These are phyloP conservation scores for Akanthomyces lecanii DNA, from an alignment of 2,329 filamentous ascomycete species.

Conservation along the genomic window DNA sequence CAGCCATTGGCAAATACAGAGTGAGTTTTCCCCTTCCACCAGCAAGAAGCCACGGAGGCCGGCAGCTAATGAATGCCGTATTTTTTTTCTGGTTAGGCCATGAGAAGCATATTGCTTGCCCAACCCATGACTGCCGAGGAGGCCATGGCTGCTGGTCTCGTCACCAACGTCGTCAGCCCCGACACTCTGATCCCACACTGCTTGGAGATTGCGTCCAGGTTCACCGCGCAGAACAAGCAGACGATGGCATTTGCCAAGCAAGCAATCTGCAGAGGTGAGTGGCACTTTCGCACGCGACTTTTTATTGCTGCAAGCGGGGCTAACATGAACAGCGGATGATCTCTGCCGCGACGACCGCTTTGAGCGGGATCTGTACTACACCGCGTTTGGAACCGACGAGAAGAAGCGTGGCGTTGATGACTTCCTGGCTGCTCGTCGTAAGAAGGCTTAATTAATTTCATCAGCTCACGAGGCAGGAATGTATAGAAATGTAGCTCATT, in stretches of 20 bases:
- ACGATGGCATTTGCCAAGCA: conserved; percentile 12
- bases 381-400: conserved; percentile 7
- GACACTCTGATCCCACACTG: not conserved
- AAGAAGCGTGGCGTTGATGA: conserved; percentile 9
- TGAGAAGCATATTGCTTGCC: conserved; percentile 12
- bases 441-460: not conserved
- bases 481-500: not conserved
- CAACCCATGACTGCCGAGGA: conserved; percentile 10
- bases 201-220: conserved; percentile 4
- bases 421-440: conserved; percentile 9
- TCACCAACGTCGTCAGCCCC: not conserved
- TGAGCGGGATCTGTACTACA: conserved; percentile 14
- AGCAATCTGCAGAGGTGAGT: conserved; percentile 14
- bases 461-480: not conserved
- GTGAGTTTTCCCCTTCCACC: conserved; percentile 15
- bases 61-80: not conserved
- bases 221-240: conserved; percentile 4
- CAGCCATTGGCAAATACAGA: conserved; percentile 24
- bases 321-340: conserved; percentile 9
- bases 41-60: not conserved
- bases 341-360: conserved; percentile 14
- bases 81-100: not conserved
- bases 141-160: conserved; percentile 6
- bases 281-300: not conserved
- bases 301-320: not conserved